Base-by-base conservation (phyloP, 768 basidiomycete genomes). In the Termitomyces sp. region DNA sequence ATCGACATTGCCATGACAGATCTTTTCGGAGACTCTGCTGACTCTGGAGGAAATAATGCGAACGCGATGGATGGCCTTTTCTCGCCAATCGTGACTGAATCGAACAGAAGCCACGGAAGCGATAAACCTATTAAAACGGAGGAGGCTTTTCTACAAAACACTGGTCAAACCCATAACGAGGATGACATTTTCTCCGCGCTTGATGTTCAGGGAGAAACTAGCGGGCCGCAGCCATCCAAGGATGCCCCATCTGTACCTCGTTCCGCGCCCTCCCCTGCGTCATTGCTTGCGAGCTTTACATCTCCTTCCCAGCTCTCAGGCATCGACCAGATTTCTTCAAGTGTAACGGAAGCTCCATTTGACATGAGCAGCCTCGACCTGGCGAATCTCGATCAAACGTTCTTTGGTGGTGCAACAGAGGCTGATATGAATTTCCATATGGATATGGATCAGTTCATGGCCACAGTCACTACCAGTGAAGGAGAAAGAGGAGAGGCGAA, bases 1-100 rank as follows among this genome's bases (percentile, higher is more conserved):
- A 82, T 87, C 54, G 84, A 85, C 67, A 86, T 86, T 77, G 67
- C 78, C 28, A 79, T 80, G 76, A 75, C 74, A 5, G 79, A 81
- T 64, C 71, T 87, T 14, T 89, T 88, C 63, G 82, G 85, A 7
- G 81, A 82, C 52, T 65, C 69, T 23, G 63, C 71, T 16, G 79
- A 77, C 41, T 61, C 75, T 6, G 62, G 66, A 16, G 66, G 78
- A 9, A 68, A 70, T 46, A 71, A 73, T 35, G 67, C 71, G 16
- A 74, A 71, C 26, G 67, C 71, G 10, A 74, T 77, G 61, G 78
- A 82, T 53, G 77, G 75, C 28, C 72, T 86, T 6, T 87, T 87
- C 68, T 80, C 83, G 23, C 82, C 85, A 2, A 64, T 71, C 48
- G 64, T 71, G 6, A 63, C 64, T n/a, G 70, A 65, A 55, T 60